Base-by-base conservation (phyloP, 2,329 filamentous ascomycete genomes). In the Epichloe glyceriae region DNA sequence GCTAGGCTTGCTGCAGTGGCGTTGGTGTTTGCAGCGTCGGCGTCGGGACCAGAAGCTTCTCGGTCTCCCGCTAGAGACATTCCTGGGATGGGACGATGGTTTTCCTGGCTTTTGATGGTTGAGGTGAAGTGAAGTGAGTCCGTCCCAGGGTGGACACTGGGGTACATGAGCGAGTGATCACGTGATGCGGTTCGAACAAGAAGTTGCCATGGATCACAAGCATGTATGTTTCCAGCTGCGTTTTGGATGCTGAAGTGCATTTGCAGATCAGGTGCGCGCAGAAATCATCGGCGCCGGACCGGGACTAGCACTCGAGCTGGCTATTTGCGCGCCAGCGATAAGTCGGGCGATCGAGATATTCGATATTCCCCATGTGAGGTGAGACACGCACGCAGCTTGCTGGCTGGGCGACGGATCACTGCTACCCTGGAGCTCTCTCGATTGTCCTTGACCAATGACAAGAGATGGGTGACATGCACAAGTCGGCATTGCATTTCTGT, bases 1-100 rank as follows among this genome's bases (percentile, higher is more conserved):
- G 68, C 58, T 53, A 75, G 56, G 43, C 54, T 53, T 43, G 56
- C 53, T 7, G 51, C 51, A 12, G 46, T 11, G 39, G 53, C 54
- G 17, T 43, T 41, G 50, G 40, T 40, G 43, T 33, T 41, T 26
- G 22, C 37, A 30, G 26, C 26, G 26, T 30, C 26, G 26, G 17
- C 34, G 4, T 26, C 14, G 17, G 33, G 11, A 22, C 19, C 17
- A 11, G 39, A 2, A 6, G 39, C 26, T 30, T 30, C 3, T 30
- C 26, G 39, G 15, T 41, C 39, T 19, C 19, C 17, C n/a, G 39
- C 39, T 12, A 10, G 39, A 19, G 17, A 20, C 39, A 41, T 41
- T 30, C n/a, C 15, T 26, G 33, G 44, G 12, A 12, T 17, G 17
- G 3, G 17, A 22, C n/a, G 26, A 30, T 10, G 26, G 26, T 30